Conservation (phyloP, 129 eudicot genomes). For the Scalesia atractyloides region DNA sequence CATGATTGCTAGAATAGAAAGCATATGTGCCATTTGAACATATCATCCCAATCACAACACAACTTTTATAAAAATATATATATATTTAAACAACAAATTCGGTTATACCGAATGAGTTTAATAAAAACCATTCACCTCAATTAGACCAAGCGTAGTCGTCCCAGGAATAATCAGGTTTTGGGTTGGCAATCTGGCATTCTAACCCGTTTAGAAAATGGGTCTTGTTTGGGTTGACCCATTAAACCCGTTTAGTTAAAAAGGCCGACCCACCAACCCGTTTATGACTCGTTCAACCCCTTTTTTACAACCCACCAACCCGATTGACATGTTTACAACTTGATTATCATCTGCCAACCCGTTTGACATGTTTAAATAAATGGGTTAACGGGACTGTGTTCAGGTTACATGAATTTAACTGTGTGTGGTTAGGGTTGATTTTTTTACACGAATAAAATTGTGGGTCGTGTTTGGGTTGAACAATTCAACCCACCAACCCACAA, state of each 20-base stretch:
- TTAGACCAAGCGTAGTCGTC: too few relatives aligned
- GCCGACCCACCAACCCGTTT: too few relatives aligned
- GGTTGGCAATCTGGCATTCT: too few relatives aligned
- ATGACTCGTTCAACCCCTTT: too few relatives aligned
- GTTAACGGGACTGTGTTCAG: neutral
- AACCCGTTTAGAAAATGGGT: too few relatives aligned
- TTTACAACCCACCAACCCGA: too few relatives aligned
- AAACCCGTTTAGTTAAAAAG: too few relatives aligned
- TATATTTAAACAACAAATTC: neutral
- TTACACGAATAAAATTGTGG: neutral
- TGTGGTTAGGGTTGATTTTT: neutral
- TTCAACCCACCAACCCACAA: neutral
- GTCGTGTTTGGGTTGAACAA: neutral
- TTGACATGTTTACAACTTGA: too few relatives aligned
- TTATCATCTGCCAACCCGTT: neutral
- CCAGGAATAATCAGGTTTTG: too few relatives aligned
- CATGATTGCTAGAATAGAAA: neutral
- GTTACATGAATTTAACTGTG: neutral
- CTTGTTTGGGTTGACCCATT: too few relatives aligned
- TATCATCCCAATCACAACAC: neutral
- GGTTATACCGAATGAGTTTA: too few relatives aligned
- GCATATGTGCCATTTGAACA: neutral
- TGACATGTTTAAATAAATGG: neutral
- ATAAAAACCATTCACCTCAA: too few relatives aligned
- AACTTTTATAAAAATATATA: neutral